Percentiles rank a stretch among this genome's conserved stretches.
These are phyloP conservation scores for Beauveria brongniartii DNA, from an alignment of 2,329 filamentous ascomycete species.

Conservation along the genomic window DNA sequence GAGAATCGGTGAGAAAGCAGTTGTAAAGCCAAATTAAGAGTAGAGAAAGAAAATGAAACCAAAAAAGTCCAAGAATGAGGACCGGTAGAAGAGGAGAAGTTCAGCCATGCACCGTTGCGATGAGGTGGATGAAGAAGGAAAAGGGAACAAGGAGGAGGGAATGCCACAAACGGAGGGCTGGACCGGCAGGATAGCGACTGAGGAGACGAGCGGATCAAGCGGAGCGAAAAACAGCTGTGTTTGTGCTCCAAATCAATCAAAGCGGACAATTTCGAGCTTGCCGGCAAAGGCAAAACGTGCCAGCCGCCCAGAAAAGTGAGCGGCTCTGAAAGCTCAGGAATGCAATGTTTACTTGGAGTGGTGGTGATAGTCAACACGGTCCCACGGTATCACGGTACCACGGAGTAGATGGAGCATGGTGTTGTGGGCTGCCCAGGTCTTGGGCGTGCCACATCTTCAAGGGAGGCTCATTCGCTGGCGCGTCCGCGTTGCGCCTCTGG, in stretches of 20 bases:
- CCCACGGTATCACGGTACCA: too few species aligned
- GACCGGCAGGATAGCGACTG: background rate
- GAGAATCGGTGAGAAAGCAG: background rate
- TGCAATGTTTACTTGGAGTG: conserved; percentile 14
- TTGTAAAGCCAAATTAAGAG: background rate
- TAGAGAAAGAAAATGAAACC: background rate
- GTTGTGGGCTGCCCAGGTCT: conserved; percentile 1
- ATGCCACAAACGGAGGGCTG: conserved; percentile 6
- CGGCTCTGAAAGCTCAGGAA: conserved; percentile 12
- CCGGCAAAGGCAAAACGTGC: conserved; percentile 10
- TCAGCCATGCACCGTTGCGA: background rate
- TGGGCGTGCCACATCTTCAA: background rate
- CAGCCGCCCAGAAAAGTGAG: conserved; percentile 10
- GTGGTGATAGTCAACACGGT: conserved; percentile 12
- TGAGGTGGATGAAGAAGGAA: conserved; percentile 6
- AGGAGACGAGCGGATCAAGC: conserved; percentile 3
- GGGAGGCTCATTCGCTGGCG: conserved; percentile 7
- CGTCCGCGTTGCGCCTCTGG: background rate
- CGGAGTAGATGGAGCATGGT: background rate
- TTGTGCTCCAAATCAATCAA: background rate
- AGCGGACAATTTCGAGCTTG: background rate
- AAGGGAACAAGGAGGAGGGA: conserved; percentile 8
- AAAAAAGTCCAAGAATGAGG: background rate
- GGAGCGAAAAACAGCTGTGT: background rate
- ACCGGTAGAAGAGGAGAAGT: conserved; percentile 12